Percentiles rank a stretch among this genome's conserved stretches.
Evolutionary conservation across 1,284 basidiomycete species (phyloP).

Genomic region (Ustilago hordei): DNA sequence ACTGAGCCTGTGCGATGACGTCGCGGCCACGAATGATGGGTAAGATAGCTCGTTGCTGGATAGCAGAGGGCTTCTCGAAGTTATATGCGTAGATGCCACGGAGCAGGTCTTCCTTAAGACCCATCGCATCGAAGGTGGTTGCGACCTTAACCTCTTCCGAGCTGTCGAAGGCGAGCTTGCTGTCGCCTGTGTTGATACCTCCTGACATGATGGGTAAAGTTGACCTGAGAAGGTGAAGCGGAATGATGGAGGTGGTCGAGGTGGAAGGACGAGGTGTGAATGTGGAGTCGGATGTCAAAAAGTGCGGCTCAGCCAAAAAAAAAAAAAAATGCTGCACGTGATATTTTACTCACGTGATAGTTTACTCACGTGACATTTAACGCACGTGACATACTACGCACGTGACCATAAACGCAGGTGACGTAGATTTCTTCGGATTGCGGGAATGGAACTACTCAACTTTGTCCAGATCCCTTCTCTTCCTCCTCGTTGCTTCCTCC

Average conservation of each 20-base stretch:
- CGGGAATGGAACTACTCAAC: conserved; percentile 10
- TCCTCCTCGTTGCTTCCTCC: neutral
- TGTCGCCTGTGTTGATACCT: conserved; percentile 59
- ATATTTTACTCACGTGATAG: conserved; percentile 23
- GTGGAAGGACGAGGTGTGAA: neutral
- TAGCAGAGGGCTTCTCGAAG: conserved; percentile 66
- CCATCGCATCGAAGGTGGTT: conserved; percentile 79
- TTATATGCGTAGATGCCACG: conserved; percentile 98
- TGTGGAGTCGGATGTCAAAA: conserved; percentile 2
- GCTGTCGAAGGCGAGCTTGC: conserved; percentile 93
- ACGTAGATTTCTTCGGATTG: conserved; percentile 16
- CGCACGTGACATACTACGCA: too few relatives aligned
- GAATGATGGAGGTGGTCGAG: conserved; percentile 1
- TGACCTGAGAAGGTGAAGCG: neutral
- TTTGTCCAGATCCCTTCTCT: neutral
- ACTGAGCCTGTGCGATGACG: conserved; percentile 98
- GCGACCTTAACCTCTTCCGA: conserved; percentile 88
- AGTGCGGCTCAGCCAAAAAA: conserved; percentile 11
- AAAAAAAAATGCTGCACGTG: neutral
- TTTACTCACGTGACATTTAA: conserved; percentile 17
- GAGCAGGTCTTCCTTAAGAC: conserved; percentile 92
- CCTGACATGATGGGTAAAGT: conserved; percentile 44
- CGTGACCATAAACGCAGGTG: too few relatives aligned
- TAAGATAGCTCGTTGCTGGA: conserved; percentile 64
- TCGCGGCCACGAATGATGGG: conserved; percentile 77